Evolutionary conservation across 1,284 basidiomycete species (phyloP).

Genomic region (Puccinia sorghi): DNA sequence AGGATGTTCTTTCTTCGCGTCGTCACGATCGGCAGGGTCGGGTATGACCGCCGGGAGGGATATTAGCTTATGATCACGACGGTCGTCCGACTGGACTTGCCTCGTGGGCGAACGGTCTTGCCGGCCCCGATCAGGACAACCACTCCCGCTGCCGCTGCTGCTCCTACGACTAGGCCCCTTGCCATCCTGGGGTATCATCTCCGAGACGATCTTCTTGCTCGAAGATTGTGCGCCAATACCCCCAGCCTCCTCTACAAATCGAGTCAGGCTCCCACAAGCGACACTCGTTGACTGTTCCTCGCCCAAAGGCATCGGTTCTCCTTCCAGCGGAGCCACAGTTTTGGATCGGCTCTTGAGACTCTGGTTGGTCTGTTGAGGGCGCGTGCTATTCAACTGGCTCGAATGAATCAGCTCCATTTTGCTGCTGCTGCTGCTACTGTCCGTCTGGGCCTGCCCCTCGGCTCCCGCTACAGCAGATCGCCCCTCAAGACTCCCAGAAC

Average conservation of each 20-base stretch:
- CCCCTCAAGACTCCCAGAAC: not conserved
- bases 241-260: not conserved
- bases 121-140: not conserved
- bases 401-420: not conserved
- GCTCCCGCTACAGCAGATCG: not conserved
- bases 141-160: slow-evolving; percentile 1
- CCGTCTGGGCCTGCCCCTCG: not conserved
- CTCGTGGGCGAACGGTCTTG: not conserved
- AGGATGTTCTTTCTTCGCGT: not conserved
- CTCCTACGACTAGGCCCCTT: not conserved
- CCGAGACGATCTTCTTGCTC: not conserved
- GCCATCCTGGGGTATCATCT: not conserved
- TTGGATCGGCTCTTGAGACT: not conserved
- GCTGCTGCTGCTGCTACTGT: not conserved
- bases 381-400: not conserved
- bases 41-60: not conserved
- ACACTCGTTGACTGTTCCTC: not conserved
- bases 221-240: not conserved
- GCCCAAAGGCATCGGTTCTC: not conserved
- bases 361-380: not conserved
- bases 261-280: not conserved
- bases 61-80: not conserved
- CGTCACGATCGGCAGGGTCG: not conserved
- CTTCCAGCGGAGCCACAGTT: not conserved
- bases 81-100: not conserved